A percentile compares a stretch with the other conserved stretches of the same genome.
phyloP scores from a whole-genome alignment of 768 basidiomycete genomes.

The Russula compacta region DNA sequence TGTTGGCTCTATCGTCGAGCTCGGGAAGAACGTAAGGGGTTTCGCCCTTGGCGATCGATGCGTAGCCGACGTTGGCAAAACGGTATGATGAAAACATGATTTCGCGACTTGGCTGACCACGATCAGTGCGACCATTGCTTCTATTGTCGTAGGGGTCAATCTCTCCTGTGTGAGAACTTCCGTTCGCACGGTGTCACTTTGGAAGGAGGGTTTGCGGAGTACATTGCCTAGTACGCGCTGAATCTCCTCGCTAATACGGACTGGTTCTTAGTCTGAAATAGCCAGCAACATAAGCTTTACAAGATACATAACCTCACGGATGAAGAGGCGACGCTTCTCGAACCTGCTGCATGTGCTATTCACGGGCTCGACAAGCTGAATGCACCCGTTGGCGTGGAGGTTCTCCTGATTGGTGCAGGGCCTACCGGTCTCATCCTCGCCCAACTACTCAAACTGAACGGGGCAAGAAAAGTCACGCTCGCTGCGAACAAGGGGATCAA shows the following conservation, averaged over 20 bases:
- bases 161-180: slow-evolving; percentile 80
- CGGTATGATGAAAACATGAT: slow-evolving; percentile 35
- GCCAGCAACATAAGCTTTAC: slow-evolving; percentile 69
- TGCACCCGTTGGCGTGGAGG: slow-evolving; percentile 75
- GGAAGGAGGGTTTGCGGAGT: slow-evolving; percentile 86
- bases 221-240: slow-evolving; percentile 63
- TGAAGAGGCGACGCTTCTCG: slow-evolving; percentile 79
- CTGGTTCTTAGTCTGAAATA: slow-evolving; percentile 21
- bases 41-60: slow-evolving; percentile 74
- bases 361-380: slow-evolving; percentile 86
- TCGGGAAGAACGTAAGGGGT: slow-evolving; percentile 73
- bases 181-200: slow-evolving; percentile 68
- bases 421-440: slow-evolving; percentile 88
- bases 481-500: slow-evolving; percentile 89
- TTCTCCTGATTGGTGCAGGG: slow-evolving; percentile 81
- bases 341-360: slow-evolving; percentile 86
- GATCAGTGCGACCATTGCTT: slow-evolving; percentile 74
- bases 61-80: slow-evolving; percentile 72
- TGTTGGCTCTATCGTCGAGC: slow-evolving; percentile 61
- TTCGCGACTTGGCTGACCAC: neutral
- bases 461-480: slow-evolving; percentile 70
- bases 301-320: slow-evolving; percentile 82
- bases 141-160: slow-evolving; percentile 79
- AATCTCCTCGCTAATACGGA: neutral
- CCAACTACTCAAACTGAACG: slow-evolving; percentile 81